phyloP scores from a whole-genome alignment of 108 stramenopile species.

The Fistulifera pelliculosa region DNA sequence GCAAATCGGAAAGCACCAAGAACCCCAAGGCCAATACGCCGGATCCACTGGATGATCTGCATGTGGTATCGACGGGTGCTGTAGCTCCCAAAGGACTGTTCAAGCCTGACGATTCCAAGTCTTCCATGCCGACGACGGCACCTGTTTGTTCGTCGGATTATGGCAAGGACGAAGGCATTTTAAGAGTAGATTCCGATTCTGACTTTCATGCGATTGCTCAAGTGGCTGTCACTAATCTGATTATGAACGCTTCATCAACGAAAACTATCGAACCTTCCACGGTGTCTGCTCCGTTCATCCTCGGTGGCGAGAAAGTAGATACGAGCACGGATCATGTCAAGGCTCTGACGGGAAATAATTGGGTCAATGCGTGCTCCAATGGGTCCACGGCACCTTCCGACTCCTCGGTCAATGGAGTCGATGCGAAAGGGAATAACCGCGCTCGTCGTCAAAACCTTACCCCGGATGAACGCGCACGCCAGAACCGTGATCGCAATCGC shows the following conservation, averaged over 20 bases:
- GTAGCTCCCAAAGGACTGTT: neutral
- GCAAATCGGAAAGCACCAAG: neutral
- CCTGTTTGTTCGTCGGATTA: neutral
- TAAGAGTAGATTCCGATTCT: constrained; percentile 36
- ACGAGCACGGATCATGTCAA: constrained; percentile 77
- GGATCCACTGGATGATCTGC: neutral
- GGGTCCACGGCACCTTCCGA: constrained; percentile 13
- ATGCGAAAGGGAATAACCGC: constrained; percentile 47
- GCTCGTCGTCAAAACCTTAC: constrained; percentile 66
- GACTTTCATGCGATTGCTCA: constrained; percentile 74
- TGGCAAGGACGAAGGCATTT: constrained; percentile 1
- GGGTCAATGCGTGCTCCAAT: constrained; percentile 69
- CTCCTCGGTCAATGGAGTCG: constrained; percentile 9
- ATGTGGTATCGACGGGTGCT: neutral
- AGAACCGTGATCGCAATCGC: constrained; percentile 91
- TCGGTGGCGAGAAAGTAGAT: constrained; percentile 35
- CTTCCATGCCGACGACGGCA: neutral
- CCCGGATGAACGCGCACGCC: constrained; percentile 79
- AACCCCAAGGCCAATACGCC: neutral
- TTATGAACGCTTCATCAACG: constrained; percentile 33
- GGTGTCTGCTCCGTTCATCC: constrained; percentile 1
- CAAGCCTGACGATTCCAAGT: neutral
- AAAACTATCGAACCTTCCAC: constrained; percentile 1
- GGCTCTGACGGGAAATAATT: constrained; percentile 75
- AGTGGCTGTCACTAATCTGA: constrained; percentile 65